Percentiles rank a stretch among this genome's conserved stretches.
Evolutionary conservation across 2,329 filamentous ascomycete species (phyloP).

Genomic region (Pseudofabraea citricarpa): DNA sequence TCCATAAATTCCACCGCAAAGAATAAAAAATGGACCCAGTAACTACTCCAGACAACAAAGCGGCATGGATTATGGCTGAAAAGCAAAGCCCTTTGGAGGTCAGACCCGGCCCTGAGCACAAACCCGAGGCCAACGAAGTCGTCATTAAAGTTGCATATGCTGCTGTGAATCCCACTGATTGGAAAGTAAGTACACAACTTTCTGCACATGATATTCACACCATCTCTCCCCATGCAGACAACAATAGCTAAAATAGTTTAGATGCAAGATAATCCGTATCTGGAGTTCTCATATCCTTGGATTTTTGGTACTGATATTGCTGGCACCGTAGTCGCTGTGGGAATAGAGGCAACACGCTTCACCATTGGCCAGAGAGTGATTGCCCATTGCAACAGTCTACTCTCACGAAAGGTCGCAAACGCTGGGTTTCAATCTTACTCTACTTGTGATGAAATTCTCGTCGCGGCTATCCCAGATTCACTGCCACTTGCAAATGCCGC

Average conservation of each 20-base stretch:
- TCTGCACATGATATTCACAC: no score
- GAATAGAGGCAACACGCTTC: conserved; percentile 38
- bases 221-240: conserved; percentile 26
- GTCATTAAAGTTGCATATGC: conserved; percentile 31
- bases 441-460: conserved; percentile 18
- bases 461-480: conserved; percentile 24
- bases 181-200: conserved; percentile 29
- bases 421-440: conserved; percentile 29
- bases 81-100: conserved; percentile 29
- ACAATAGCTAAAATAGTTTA: conserved; percentile 13
- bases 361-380: conserved; percentile 27
- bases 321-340: conserved; percentile 31
- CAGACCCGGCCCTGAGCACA: conserved; percentile 29
- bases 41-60: conserved; percentile 13
- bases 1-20: background rate
- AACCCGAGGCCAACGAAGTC: conserved; percentile 25
- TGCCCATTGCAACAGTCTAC: conserved; percentile 21
- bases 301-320: conserved; percentile 24
- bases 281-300: conserved; percentile 11
- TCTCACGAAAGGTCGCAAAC: conserved; percentile 16
- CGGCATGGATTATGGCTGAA: conserved; percentile 21
- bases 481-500: conserved; percentile 27
- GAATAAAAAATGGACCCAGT: no score
- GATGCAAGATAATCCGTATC: conserved; percentile 13
- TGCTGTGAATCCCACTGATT: conserved; percentile 35